phyloP scores from a whole-genome alignment of 2,329 filamentous ascomycete species.

The Sarocladium kiliense region DNA sequence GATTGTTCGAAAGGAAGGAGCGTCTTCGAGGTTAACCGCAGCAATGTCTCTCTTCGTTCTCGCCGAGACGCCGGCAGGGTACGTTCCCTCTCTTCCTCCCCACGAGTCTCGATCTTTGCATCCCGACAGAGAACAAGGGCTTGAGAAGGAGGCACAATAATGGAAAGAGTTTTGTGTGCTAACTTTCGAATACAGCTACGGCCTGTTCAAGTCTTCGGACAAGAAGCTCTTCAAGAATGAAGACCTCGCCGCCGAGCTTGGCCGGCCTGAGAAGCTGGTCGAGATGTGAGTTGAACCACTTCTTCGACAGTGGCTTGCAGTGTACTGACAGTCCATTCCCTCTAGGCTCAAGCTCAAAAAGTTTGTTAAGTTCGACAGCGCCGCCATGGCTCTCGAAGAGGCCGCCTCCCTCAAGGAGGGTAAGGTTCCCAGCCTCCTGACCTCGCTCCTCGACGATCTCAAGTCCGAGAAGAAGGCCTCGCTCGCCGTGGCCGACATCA shows the following conservation, averaged over 20 bases:
- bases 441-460: slow-evolving; percentile 76
- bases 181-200: slow-evolving; percentile 62
- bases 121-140: neutral
- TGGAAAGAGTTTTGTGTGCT: slow-evolving; percentile 15
- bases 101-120: slow-evolving; percentile 6
- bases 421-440: slow-evolving; percentile 86
- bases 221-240: slow-evolving; percentile 95
- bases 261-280: slow-evolving; percentile 77
- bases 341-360: slow-evolving; percentile 86
- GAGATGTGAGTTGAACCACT: slow-evolving; percentile 61
- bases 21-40: slow-evolving; percentile 19
- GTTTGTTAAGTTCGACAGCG: slow-evolving; percentile 96
- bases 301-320: neutral
- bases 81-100: slow-evolving; percentile 27
- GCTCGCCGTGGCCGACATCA: slow-evolving; percentile 87
- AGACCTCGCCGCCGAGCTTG: slow-evolving; percentile 68
- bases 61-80: slow-evolving; percentile 83
- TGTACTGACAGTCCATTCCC: slow-evolving; percentile 10
- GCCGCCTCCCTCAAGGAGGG: slow-evolving; percentile 83
- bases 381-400: slow-evolving; percentile 84
- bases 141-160: neutral
- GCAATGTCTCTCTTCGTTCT: slow-evolving; percentile 87
- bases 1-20: slow-evolving; percentile 12
- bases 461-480: slow-evolving; percentile 98
- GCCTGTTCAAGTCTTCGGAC: slow-evolving; percentile 96